phyloP scores from a whole-genome alignment of 1,284 basidiomycete species.

The Tilletiaria anomala region DNA sequence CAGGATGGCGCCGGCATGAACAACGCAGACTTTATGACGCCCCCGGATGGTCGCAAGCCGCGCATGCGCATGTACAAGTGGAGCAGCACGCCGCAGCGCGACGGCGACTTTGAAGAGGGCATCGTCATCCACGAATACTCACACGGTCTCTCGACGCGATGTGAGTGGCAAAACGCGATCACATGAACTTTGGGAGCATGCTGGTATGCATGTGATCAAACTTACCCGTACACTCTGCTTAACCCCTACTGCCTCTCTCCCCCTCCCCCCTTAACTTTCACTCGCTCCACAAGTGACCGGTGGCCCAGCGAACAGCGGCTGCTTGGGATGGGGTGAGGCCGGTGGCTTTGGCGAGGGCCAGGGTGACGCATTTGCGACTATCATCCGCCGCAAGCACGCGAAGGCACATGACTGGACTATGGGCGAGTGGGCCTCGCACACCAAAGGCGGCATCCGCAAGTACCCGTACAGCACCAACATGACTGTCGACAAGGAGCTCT shows the following conservation, averaged over 20 bases:
- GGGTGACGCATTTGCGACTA: constrained; percentile 48
- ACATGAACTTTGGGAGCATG: too few species aligned
- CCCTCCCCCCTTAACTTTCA: too few species aligned
- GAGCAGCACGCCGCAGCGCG: constrained; percentile 59
- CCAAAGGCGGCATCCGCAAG: constrained; percentile 64
- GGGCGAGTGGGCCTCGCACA: constrained; percentile 87
- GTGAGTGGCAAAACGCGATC: too few species aligned
- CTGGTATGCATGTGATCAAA: too few species aligned
- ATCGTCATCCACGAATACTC: constrained; percentile 41
- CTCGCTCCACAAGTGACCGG: too few species aligned
- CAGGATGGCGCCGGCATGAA: constrained; percentile 72
- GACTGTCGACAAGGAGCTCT: constrained; percentile 72
- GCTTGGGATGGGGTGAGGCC: too few species aligned
- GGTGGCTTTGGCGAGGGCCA: too few species aligned
- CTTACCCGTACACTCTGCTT: too few species aligned
- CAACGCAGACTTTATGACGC: constrained; percentile 48
- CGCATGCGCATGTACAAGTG: constrained; percentile 95
- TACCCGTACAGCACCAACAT: constrained; percentile 49
- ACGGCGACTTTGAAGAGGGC: constrained; percentile 68
- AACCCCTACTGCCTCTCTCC: too few species aligned
- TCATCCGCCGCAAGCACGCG: constrained; percentile 57
- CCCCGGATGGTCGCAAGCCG: constrained; percentile 51
- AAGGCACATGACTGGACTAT: constrained; percentile 46
- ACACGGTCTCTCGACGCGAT: constrained; percentile 84
- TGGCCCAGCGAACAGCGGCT: too few species aligned